phyloP scores from a whole-genome alignment of 106 monocot genomes.

The Dendrobium chrysotoxum region DNA sequence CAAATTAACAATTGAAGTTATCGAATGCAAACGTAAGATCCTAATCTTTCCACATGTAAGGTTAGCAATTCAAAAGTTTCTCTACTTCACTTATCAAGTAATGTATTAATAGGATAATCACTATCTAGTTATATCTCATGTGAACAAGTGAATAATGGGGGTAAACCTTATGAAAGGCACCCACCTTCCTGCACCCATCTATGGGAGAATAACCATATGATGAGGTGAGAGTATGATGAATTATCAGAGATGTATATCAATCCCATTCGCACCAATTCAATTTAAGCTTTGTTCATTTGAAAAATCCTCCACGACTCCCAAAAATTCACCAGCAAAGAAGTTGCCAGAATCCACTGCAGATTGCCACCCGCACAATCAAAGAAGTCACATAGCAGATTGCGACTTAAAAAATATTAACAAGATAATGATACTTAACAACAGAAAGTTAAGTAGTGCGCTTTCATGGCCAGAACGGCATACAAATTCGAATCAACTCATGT shows the following conservation, averaged over 20 bases:
- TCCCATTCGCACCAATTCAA: neutral
- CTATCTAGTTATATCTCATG: neutral
- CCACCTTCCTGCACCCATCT: neutral
- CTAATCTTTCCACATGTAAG: neutral
- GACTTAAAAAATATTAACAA: neutral
- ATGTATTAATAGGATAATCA: neutral
- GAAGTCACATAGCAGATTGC: neutral
- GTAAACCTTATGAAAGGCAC: neutral
- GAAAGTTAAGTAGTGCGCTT: neutral
- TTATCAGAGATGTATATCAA: neutral
- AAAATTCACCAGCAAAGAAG: neutral
- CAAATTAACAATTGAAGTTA: neutral
- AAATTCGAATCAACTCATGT: neutral
- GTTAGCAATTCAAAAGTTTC: neutral
- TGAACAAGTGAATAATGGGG: neutral
- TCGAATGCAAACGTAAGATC: neutral
- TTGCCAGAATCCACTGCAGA: neutral
- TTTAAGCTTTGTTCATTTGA: neutral
- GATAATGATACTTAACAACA: neutral
- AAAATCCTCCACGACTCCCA: neutral
- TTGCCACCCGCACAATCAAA: neutral
- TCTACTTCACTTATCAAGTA: neutral
- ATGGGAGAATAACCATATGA: neutral
- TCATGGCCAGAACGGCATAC: neutral
- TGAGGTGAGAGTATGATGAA: neutral